Evolutionary conservation across 805 yeast species (phyloP).

Genomic region (Kodamaea hsintzibuensis): DNA sequence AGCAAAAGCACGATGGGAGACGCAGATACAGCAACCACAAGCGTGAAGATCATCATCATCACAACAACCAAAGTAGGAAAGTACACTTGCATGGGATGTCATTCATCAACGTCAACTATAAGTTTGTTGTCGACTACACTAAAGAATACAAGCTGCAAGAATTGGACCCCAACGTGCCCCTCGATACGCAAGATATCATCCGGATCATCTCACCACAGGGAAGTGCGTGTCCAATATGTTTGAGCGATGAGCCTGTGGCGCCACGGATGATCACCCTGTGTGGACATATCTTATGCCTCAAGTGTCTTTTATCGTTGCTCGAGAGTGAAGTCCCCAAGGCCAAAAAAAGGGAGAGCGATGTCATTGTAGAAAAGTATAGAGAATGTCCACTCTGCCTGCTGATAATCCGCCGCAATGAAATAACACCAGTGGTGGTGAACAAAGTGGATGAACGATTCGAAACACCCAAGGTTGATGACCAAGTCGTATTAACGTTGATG

Average conservation of each 20-base stretch:
- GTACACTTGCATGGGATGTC: conserved; percentile 61
- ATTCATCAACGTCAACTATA: conserved; percentile 80
- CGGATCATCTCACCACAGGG: conserved; percentile 76
- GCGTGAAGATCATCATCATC: conserved; percentile 6
- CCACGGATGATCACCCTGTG: conserved; percentile 90
- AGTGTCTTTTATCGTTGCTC: conserved; percentile 74
- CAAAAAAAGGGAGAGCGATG: conserved; percentile 36
- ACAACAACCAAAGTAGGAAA: conserved; percentile 11
- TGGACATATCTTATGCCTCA: conserved; percentile 88
- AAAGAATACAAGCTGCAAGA: conserved; percentile 57
- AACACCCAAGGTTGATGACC: conserved; percentile 56
- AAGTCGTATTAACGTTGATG: conserved; percentile 67
- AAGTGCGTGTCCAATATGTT: conserved; percentile 88
- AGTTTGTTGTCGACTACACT: conserved; percentile 73
- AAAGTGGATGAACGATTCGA: conserved; percentile 55
- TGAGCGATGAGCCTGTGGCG: conserved; percentile 80
- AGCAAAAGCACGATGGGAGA: conserved; percentile 6
- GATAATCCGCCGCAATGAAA: conserved; percentile 49
- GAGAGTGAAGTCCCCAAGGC: conserved; percentile 50
- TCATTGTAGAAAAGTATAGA: conserved; percentile 48
- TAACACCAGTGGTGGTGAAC: conserved; percentile 62
- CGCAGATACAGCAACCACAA: conserved; percentile 10
- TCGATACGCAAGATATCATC: conserved; percentile 59
- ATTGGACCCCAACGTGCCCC: conserved; percentile 73
- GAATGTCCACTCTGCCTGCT: conserved; percentile 84